These are phyloP conservation scores for Casuarina glauca DNA, from an alignment of 306 rosid genomes.

Conservation along the genomic window DNA sequence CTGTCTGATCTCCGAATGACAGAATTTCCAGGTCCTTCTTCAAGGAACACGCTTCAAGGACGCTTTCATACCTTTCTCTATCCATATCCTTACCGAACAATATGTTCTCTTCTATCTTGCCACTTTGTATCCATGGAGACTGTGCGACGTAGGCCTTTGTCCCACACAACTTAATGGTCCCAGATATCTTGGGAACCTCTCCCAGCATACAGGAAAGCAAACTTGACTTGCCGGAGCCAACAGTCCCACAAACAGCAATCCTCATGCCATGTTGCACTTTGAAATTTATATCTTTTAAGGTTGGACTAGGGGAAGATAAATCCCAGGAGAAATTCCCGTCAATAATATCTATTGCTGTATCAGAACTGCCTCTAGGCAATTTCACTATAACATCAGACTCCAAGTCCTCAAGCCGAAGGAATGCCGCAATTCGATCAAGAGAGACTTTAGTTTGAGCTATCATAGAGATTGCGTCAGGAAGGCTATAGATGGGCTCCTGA, in stretches of 20 bases:
- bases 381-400: slow-evolving; percentile 37
- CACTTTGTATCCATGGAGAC: slow-evolving; percentile 95
- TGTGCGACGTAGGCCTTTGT: slow-evolving; percentile 86
- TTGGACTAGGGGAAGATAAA: slow-evolving; percentile 30
- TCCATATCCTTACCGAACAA: slow-evolving; percentile 75
- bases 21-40: slow-evolving; percentile 79
- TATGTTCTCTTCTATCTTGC: slow-evolving; percentile 82
- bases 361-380: slow-evolving; percentile 42
- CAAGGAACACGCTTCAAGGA: slow-evolving; percentile 81
- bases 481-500: slow-evolving; percentile 41
- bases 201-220: slow-evolving; percentile 81
- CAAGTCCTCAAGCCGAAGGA: slow-evolving; percentile 49
- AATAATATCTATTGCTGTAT: slow-evolving; percentile 36
- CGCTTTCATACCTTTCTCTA: slow-evolving; percentile 65
- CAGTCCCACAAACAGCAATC: slow-evolving; percentile 50
- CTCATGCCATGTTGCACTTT: slow-evolving; percentile 38
- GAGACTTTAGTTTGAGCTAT: slow-evolving; percentile 55
- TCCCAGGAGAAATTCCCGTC: slow-evolving; percentile 60
- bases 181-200: slow-evolving; percentile 78
- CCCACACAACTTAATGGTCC: slow-evolving; percentile 69
- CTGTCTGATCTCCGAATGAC: slow-evolving; percentile 79
- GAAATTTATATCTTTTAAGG: slow-evolving; percentile 37
- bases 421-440: slow-evolving; percentile 50
- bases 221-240: slow-evolving; percentile 76
- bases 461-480: slow-evolving; percentile 48